A percentile compares a stretch with the other conserved stretches of the same genome.
phyloP scores from a whole-genome alignment of 345 rosid species.

The Syzygium aqueum region DNA sequence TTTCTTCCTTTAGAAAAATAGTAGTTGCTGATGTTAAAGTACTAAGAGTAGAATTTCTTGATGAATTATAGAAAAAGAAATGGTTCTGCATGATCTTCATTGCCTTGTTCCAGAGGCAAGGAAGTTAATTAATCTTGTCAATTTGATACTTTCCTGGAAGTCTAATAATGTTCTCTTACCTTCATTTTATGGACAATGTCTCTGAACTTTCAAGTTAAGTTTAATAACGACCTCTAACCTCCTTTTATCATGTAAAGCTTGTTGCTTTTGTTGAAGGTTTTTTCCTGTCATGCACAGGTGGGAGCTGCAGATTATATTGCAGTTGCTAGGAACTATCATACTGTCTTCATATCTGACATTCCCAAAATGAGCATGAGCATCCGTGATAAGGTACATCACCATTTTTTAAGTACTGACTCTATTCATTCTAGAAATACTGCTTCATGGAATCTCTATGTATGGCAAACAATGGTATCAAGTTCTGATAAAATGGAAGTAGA shows the following conservation, averaged over 20 bases:
- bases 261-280: background rate
- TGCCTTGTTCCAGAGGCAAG: background rate
- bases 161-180: background rate
- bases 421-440: background rate
- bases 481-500: background rate
- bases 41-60: background rate
- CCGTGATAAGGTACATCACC: slow-evolving; percentile 62
- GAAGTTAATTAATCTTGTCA: background rate
- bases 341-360: slow-evolving; percentile 69
- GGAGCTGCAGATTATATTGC: slow-evolving; percentile 98
- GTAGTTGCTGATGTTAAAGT: background rate
- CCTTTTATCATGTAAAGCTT: background rate
- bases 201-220: background rate
- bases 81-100: background rate
- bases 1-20: background rate
- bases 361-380: slow-evolving; percentile 80
- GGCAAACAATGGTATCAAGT: background rate
- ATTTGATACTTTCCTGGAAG: background rate
- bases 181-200: background rate
- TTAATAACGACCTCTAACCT: background rate
- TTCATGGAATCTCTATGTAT: background rate
- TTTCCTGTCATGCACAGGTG: slow-evolving; percentile 21
- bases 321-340: slow-evolving; percentile 67
- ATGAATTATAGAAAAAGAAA: background rate
- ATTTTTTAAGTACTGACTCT: background rate